phyloP scores from a whole-genome alignment of 2,329 filamentous ascomycete species.

The Neonectria punicea region DNA sequence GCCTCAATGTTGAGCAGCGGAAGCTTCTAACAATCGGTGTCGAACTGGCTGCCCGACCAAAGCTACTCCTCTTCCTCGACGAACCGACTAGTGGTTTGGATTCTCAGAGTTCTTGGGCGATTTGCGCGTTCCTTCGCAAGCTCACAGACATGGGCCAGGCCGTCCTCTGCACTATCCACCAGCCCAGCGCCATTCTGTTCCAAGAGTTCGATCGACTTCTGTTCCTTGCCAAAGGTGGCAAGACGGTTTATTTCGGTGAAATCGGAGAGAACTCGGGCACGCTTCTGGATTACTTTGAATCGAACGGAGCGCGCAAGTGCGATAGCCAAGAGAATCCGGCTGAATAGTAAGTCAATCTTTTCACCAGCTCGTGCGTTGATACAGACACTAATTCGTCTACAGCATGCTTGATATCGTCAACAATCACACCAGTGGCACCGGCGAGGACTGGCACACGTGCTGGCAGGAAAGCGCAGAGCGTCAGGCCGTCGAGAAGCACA shows the following conservation, averaged over 20 bases:
- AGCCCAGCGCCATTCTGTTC: slow-evolving; percentile 64
- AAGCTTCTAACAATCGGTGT: slow-evolving; percentile 71
- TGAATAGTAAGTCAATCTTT: too few species aligned
- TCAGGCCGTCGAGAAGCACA: too few species aligned
- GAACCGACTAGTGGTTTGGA: slow-evolving; percentile 72
- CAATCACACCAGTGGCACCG: too few species aligned
- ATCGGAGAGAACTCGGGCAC: slow-evolving; percentile 69
- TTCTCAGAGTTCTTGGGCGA: slow-evolving; percentile 71
- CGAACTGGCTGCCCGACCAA: slow-evolving; percentile 65
- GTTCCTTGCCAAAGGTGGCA: slow-evolving; percentile 72
- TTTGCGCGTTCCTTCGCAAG: slow-evolving; percentile 69
- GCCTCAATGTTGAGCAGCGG: slow-evolving; percentile 69
- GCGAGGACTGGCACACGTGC: too few species aligned
- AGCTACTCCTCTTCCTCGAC: slow-evolving; percentile 70
- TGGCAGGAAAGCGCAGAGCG: too few species aligned
- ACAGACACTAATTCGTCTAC: too few species aligned
- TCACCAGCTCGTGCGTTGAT: too few species aligned
- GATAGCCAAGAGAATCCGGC: slow-evolving; percentile 72
- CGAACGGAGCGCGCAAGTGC: slow-evolving; percentile 70
- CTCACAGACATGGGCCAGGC: slow-evolving; percentile 66
- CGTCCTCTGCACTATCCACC: slow-evolving; percentile 65
- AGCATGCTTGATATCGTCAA: too few species aligned
- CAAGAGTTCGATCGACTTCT: slow-evolving; percentile 69
- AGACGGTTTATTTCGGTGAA: slow-evolving; percentile 75
- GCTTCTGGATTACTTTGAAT: slow-evolving; percentile 72